Evolutionary conservation across 805 yeast genomes (phyloP).

Genomic region (Jamesozyma gamospora): DNA sequence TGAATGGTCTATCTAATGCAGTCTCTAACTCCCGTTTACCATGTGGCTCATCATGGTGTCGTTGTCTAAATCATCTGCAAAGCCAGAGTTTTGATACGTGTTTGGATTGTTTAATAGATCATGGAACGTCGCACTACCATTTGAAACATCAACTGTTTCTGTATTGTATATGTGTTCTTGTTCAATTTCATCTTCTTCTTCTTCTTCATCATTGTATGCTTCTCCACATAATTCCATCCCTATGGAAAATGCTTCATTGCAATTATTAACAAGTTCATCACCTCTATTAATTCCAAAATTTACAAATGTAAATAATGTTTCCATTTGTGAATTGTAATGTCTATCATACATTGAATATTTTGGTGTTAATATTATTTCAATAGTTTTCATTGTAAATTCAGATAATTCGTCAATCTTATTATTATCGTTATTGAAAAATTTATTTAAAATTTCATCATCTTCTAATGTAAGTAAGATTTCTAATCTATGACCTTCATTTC

Average conservation of each 20-base stretch:
- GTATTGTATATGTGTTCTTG: not conserved
- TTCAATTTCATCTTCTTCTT: not conserved
- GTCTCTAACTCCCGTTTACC: conserved; percentile 5
- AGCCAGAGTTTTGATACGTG: conserved; percentile 15
- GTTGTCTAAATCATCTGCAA: conserved; percentile 22
- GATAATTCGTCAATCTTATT: not conserved
- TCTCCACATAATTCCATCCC: conserved; percentile 25
- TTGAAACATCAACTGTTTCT: not conserved
- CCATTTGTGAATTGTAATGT: conserved; percentile 28
- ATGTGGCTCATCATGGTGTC: conserved; percentile 7
- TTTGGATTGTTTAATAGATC: conserved; percentile 11
- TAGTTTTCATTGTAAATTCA: conserved; percentile 12
- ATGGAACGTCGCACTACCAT: conserved; percentile 8
- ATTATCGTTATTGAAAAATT: conserved; percentile 13
- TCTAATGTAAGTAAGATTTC: conserved; percentile 23
- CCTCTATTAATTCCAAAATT: conserved; percentile 34
- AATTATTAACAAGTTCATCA: conserved; percentile 30
- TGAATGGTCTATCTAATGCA: too few relatives aligned
- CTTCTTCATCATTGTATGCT: conserved; percentile 1
- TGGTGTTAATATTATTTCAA: conserved; percentile 31
- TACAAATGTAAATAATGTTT: conserved; percentile 29
- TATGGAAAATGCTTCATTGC: conserved; percentile 30
- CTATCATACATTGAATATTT: conserved; percentile 30
- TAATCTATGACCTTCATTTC: conserved; percentile 19
- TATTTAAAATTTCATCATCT: conserved; percentile 17